Conservation (phyloP, 768 basidiomycete species). For the Cystobasidium ongulense region DNA sequence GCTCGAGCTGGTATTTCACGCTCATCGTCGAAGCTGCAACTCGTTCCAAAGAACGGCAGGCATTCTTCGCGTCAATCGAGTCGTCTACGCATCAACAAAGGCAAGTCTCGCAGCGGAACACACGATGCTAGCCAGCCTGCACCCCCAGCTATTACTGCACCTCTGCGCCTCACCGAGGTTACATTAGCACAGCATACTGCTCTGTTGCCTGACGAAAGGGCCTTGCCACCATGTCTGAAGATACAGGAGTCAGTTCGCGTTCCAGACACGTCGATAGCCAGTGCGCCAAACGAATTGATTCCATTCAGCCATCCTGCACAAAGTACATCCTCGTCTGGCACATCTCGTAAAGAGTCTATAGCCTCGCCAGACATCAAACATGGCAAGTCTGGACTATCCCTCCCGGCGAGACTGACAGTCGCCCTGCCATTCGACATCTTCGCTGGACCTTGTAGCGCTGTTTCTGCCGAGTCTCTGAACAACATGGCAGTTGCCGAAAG, state of each 20-base stretch:
- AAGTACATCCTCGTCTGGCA: too few species aligned
- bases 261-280: too few species aligned
- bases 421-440: not conserved
- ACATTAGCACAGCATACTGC: not conserved
- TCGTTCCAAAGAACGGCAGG: not conserved
- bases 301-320: too few species aligned
- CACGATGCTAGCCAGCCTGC: not conserved
- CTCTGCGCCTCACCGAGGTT: not conserved
- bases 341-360: not conserved
- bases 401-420: not conserved
- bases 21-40: not conserved
- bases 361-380: not conserved
- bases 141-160: not conserved
- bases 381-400: not conserved
- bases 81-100: not conserved
- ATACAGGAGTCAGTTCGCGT: not conserved
- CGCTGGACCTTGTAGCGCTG: not conserved
- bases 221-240: not conserved
- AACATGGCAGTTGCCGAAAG: not conserved
- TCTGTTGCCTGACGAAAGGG: not conserved
- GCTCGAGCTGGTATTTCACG: not conserved
- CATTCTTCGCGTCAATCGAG: not conserved
- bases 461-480: not conserved
- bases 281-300: too few species aligned
- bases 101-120: not conserved